Conservation (phyloP, 305 asterid genomes). For the Solanum hybrid region DNA sequence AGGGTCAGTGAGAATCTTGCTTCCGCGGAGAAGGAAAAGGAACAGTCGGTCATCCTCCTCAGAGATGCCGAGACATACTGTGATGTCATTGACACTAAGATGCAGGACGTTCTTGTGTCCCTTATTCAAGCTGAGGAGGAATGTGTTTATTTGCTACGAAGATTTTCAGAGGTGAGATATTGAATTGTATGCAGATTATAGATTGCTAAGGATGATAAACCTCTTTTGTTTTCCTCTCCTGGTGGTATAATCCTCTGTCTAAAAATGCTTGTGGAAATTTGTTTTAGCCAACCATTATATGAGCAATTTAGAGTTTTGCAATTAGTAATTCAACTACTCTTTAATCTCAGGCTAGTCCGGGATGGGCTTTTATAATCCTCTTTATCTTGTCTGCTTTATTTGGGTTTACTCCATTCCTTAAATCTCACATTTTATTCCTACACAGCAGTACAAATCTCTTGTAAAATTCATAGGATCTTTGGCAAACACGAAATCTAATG, state of each 20-base stretch:
- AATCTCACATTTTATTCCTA: not conserved
- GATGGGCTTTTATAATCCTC: not conserved
- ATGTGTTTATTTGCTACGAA: constrained; percentile 25
- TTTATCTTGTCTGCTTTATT: not conserved
- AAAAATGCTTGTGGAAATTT: not conserved
- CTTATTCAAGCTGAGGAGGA: constrained; percentile 37
- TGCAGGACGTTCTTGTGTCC: constrained; percentile 22
- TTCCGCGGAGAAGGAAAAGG: constrained; percentile 29
- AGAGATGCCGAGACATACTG: constrained; percentile 28
- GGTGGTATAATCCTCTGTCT: not conserved
- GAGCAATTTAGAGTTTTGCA: not conserved
- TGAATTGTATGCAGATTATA: not conserved
- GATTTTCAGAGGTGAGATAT: constrained; percentile 25
- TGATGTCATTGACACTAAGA: constrained; percentile 25
- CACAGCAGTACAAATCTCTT: not conserved
- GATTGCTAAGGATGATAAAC: not conserved
- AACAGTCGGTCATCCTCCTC: constrained; percentile 10
- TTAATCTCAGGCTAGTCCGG: not conserved
- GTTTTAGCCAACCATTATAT: not conserved
- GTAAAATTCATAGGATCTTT: not conserved
- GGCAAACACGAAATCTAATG: not conserved
- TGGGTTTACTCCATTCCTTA: not conserved
- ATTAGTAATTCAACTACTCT: not conserved
- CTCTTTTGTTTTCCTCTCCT: not conserved
- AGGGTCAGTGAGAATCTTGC: constrained; percentile 30